phyloP scores from a whole-genome alignment of 345 rosid species.

The Corchorus olitorius region DNA sequence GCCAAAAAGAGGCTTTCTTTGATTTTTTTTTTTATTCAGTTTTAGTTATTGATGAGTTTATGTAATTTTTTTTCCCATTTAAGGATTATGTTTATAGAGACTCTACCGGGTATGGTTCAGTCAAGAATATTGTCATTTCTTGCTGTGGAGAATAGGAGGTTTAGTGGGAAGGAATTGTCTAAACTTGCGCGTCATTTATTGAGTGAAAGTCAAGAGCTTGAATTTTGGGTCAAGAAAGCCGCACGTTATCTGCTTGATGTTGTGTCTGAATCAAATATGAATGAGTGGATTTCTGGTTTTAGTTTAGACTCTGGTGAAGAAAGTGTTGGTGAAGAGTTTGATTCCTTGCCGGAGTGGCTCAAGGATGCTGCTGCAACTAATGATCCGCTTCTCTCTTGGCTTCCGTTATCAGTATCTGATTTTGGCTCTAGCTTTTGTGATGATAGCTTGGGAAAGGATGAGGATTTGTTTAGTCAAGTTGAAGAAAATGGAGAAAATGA shows the following conservation, averaged over 20 bases:
- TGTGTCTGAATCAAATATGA: slow-evolving; percentile 42
- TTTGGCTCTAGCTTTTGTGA: slow-evolving; percentile 31
- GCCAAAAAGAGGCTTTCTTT: not conserved
- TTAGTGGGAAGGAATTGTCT: slow-evolving; percentile 48
- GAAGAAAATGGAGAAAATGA: slow-evolving; percentile 38
- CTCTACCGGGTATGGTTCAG: slow-evolving; percentile 66
- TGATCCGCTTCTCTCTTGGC: slow-evolving; percentile 57
- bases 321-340: slow-evolving; percentile 38
- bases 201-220: slow-evolving; percentile 33
- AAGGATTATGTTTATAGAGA: slow-evolving; percentile 72
- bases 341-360: slow-evolving; percentile 62
- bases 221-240: slow-evolving; percentile 68
- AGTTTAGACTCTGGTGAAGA: slow-evolving; percentile 46
- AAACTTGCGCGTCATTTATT: slow-evolving; percentile 53
- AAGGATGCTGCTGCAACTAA: slow-evolving; percentile 26
- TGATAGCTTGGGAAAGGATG: slow-evolving; percentile 33
- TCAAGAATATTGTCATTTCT: slow-evolving; percentile 66
- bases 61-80: not conserved
- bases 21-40: not conserved
- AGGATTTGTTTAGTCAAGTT: slow-evolving; percentile 29
- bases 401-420: slow-evolving; percentile 51
- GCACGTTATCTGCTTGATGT: slow-evolving; percentile 69
- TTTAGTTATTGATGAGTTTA: slow-evolving; percentile 13
- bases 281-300: slow-evolving; percentile 43
- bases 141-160: slow-evolving; percentile 48